Percentiles rank a stretch among this genome's conserved stretches.
These are phyloP conservation scores for Aethionema arabicum DNA, from an alignment of 345 rosid genomes.

Conservation along the genomic window DNA sequence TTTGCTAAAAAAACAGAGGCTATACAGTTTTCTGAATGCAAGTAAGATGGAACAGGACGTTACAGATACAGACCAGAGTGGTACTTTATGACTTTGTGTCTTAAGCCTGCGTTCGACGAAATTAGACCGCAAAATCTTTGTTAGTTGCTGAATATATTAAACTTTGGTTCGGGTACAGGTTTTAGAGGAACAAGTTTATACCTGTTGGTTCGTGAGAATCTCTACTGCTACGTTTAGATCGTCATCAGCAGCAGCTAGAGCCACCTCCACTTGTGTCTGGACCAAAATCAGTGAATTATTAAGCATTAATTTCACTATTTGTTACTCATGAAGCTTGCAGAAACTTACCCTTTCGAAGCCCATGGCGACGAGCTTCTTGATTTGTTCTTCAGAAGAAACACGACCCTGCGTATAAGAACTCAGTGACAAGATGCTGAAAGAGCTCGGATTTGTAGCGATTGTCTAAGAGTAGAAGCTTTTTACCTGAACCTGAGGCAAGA, in stretches of 20 bases:
- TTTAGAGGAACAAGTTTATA: conserved; percentile 7
- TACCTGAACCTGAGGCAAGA: conserved; percentile 50
- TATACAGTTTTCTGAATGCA: conserved; percentile 32
- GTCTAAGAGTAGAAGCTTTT: conserved; percentile 5
- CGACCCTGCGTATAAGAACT: conserved; percentile 41
- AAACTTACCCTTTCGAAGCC: conserved; percentile 82
- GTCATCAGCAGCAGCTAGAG: conserved; percentile 89
- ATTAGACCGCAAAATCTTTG: conserved; percentile 8
- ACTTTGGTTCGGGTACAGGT: neutral
- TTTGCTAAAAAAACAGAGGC: conserved; percentile 9
- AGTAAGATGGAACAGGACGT: conserved; percentile 24
- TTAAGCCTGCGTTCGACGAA: conserved; percentile 28
- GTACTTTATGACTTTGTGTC: conserved; percentile 8
- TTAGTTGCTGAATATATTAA: neutral
- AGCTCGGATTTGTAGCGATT: neutral
- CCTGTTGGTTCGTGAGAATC: conserved; percentile 96
- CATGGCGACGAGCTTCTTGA: conserved; percentile 84
- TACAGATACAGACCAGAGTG: conserved; percentile 16
- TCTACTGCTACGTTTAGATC: conserved; percentile 89
- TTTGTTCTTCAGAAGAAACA: conserved; percentile 60
- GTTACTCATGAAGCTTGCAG: neutral
- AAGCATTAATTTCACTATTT: neutral
- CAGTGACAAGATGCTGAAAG: neutral
- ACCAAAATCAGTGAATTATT: conserved; percentile 22
- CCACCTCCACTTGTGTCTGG: conserved; percentile 97